These are phyloP conservation scores for Hawksworthiomyces lignivorus DNA, from an alignment of 2,329 filamentous ascomycete species.

Conservation along the genomic window DNA sequence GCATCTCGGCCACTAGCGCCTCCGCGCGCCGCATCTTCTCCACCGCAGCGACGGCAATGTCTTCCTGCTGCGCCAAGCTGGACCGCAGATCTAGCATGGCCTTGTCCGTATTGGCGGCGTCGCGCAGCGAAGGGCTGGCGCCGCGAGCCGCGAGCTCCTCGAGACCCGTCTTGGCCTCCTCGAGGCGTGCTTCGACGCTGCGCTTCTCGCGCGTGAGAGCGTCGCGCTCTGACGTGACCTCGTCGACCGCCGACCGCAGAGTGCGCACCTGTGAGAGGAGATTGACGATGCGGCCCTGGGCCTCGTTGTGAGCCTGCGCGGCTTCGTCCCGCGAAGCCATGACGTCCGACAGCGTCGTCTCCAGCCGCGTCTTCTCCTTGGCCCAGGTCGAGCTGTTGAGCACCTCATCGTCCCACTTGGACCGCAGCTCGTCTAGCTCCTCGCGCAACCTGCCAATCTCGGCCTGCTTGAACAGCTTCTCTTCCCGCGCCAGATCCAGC, in stretches of 20 bases:
- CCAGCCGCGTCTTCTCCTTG: conserved; percentile 90
- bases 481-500: conserved; percentile 86
- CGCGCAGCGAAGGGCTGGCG: conserved; percentile 79
- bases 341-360: conserved; percentile 81
- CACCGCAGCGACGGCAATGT: conserved; percentile 82
- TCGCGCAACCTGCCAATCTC: conserved; percentile 87
- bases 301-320: conserved; percentile 86
- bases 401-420: conserved; percentile 97
- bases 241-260: conserved; percentile 77
- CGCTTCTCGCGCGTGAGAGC: conserved; percentile 82
- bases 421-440: conserved; percentile 87
- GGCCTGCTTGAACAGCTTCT: conserved; percentile 74
- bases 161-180: conserved; percentile 79
- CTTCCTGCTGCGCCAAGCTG: conserved; percentile 82
- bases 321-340: conserved; percentile 91
- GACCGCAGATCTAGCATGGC: conserved; percentile 75
- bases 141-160: conserved; percentile 80
- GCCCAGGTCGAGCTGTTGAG: conserved; percentile 97
- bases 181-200: conserved; percentile 72
- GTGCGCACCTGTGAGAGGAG: conserved; percentile 83
- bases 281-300: conserved; percentile 85
- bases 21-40: conserved; percentile 97
- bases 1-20: conserved; percentile 76
- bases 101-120: conserved; percentile 80
- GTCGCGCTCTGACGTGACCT: conserved; percentile 78